Evolutionary conservation across 2,329 filamentous ascomycete genomes (phyloP), one percentile per base, ranked within the genome.

Genomic region (Cadophora luteo-olivacea): DNA sequence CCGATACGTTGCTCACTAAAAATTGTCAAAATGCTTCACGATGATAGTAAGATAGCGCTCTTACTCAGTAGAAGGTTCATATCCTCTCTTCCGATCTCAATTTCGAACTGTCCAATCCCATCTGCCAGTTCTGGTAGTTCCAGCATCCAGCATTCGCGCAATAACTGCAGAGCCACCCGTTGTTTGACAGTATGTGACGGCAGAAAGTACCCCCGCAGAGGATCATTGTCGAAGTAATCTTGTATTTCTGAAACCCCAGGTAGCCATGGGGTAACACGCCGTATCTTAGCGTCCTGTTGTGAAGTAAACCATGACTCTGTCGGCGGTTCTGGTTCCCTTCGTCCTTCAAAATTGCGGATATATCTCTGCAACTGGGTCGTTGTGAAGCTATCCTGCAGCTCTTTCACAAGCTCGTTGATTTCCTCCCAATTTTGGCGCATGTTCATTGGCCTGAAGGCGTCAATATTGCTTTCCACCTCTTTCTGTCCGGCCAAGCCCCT

Each of bases 111-210:
- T 11, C 78, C 78, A 58, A 78, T 69, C 7, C 72, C 72, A 4
- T 76, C 70, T 9, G 65, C 64, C n/a, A 78, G 24, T 61, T 77
- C 76, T 58, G 72, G 72, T 16, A 78, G 64, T 41, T 75, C 72
- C 19, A 79, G 8, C 41, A 69, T 66, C 78, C 78, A 79, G 41
- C 76, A 78, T 25, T 76, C 69, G 19, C 76, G 69, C 14, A 79
- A 7, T 8, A 79, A 33, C 22, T 64, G 63, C 5, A 78, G 60
- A 14, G 69, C 72, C 12, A 76, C 14, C 12, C 69, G 68, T 61
- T 78, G 77, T 49, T 78, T 79, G 3, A 22, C 33, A 5, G 73
- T 78, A 64, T 77, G 74, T 16, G 76, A 76, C 24, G 72, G 61
- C 9, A 73, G 55, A 29, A 68, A 64, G 65, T 78, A 78, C 6